Base-by-base conservation (phyloP, 2,329 filamentous ascomycete genomes). In the Diaporthe australafricana region DNA sequence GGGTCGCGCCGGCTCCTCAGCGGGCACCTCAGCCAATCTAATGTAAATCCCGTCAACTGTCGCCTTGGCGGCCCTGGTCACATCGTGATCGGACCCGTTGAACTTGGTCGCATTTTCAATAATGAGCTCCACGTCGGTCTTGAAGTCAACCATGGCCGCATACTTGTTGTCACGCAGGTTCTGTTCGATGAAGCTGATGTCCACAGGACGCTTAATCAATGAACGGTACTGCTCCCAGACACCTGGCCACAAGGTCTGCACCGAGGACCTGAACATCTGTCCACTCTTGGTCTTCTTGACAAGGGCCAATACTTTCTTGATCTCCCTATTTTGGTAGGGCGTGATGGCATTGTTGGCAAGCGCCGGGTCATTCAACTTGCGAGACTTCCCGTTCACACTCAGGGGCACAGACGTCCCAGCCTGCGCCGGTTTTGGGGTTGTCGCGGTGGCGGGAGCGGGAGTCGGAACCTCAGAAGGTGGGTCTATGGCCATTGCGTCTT, bases 241-340 rank as follows among this genome's bases (percentile, higher is more conserved):
- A 35, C 85, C 86, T 50, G 98, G 88, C 81, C 93, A 94, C 30
- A 96, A 84, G 48, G 88, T 89, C 79, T 94, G 88, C 9, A 98
- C 96, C 0, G 96, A 92, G 52, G 91, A 88, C 74, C 90, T 88
- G 84, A 98, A 98, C 69, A 92, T 89, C 8, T 84, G 83, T 2
- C 96, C 94, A 72, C 92, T 90, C 80, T 96, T 94, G 57, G 94
- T 95, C 82, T 97, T 96, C 84, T 97, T 97, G 70, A 96, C 87
- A 67, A 92, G 91, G 40, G 90, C 92, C 66, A 96, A 84, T 40
- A 91, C 87, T 73, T 90, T 89, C 42, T 91, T 83, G 53, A 93
- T 85, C 75, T 90, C 91, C 67, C 88, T 89, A 70, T 86, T 86
- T 76, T 93, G 90, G 68, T 86, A 85, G 0, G 83, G 77, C 1